Conservation (phyloP, 768 basidiomycete genomes). For the Crucibulum laeve region DNA sequence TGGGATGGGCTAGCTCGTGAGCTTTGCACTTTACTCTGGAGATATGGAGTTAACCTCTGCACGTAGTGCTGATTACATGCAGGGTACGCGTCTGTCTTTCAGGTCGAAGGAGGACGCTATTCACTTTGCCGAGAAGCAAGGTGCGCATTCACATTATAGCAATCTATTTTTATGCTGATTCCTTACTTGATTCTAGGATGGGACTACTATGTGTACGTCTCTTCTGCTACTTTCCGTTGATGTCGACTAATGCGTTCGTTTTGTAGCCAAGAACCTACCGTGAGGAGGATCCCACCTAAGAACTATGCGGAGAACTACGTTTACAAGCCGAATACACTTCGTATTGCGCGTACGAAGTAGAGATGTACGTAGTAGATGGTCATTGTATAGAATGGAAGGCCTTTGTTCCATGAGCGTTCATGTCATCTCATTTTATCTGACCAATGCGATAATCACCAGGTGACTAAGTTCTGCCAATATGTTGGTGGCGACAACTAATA, state of each 20-base stretch:
- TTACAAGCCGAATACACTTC: constrained; percentile 74
- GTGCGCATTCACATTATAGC: constrained; percentile 26
- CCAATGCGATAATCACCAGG: too few species aligned
- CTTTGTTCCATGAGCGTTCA: too few species aligned
- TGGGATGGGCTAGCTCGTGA: constrained; percentile 96
- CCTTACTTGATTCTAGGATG: constrained; percentile 52
- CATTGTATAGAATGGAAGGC: too few species aligned
- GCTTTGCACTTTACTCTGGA: constrained; percentile 20
- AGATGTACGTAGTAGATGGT: constrained; percentile 14
- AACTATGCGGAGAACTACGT: constrained; percentile 90
- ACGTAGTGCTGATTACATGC: constrained; percentile 89
- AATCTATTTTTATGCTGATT: constrained; percentile 9
- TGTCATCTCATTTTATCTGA: too few species aligned
- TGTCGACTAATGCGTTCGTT: constrained; percentile 8
- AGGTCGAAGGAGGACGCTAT: constrained; percentile 85
- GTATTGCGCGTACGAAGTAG: constrained; percentile 91
- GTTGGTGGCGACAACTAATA: too few species aligned
- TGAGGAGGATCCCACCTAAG: constrained; percentile 77
- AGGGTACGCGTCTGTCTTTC: constrained; percentile 83
- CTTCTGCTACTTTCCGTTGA: constrained; percentile 3
- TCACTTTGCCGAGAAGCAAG: constrained; percentile 97
- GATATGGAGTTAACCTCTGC: not conserved
- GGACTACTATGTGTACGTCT: constrained; percentile 85
- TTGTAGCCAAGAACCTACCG: constrained; percentile 50
- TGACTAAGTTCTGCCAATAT: too few species aligned